Evolutionary conservation across 768 basidiomycete genomes (phyloP).

Genomic region (Chalciporus piperatus): DNA sequence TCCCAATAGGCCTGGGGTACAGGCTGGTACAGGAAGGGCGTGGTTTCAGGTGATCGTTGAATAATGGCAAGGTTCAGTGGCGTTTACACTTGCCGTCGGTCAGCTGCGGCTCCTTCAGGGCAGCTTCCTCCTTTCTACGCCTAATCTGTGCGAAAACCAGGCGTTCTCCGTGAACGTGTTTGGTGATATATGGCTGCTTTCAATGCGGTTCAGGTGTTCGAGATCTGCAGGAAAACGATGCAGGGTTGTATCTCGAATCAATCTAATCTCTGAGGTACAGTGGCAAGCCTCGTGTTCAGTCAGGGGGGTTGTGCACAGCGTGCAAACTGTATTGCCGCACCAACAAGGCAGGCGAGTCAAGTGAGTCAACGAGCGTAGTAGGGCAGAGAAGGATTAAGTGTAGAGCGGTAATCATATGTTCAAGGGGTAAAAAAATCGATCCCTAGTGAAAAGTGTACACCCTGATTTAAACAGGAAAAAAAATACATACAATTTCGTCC

Average conservation of each 20-base stretch:
- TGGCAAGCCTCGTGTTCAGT: slow-evolving; percentile 14
- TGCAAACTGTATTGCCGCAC: slow-evolving; percentile 1
- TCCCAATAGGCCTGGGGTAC: slow-evolving; percentile 1
- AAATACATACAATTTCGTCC: slow-evolving; percentile 19
- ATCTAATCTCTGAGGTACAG: not conserved
- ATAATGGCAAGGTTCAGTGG: slow-evolving; percentile 28
- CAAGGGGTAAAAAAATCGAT: not conserved
- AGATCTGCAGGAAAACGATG: not conserved
- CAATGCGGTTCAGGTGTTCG: not conserved
- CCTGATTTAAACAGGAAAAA: slow-evolving; percentile 14
- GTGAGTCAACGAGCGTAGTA: slow-evolving; percentile 11
- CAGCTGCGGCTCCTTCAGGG: slow-evolving; percentile 16
- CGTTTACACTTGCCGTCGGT: slow-evolving; percentile 17
- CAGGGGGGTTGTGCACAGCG: slow-evolving; percentile 13
- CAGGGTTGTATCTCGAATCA: slow-evolving; percentile 12
- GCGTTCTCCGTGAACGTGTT: not conserved
- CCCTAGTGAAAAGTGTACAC: slow-evolving; percentile 19
- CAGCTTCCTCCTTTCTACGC: not conserved
- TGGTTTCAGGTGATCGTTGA: slow-evolving; percentile 17
- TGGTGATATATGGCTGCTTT: not conserved
- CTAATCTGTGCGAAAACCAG: not conserved
- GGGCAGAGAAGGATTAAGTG: slow-evolving; percentile 4
- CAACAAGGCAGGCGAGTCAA: slow-evolving; percentile 7
- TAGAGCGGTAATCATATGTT: not conserved
- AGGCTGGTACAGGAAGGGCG: slow-evolving; percentile 10